Conservation (phyloP, 192 early-diverging fungal genomes). For the Podila verticillata region DNA sequence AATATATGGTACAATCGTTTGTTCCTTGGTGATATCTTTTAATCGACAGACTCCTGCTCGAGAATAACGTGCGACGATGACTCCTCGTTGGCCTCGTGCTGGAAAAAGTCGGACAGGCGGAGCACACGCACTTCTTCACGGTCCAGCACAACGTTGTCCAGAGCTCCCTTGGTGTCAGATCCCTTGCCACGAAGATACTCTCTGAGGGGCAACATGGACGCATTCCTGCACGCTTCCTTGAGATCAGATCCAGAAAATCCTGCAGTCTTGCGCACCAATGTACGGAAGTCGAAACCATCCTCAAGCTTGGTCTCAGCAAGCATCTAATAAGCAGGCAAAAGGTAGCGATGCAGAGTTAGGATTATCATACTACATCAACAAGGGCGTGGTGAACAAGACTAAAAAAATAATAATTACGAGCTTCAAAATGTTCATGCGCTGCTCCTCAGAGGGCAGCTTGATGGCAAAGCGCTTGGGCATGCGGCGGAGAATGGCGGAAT, state of each 20-base stretch:
- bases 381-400: background rate
- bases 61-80: slow-evolving; percentile 50
- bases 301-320: slow-evolving; percentile 77
- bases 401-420: slow-evolving; percentile 56
- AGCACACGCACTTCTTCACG: slow-evolving; percentile 37
- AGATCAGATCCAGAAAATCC: slow-evolving; percentile 94
- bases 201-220: slow-evolving; percentile 94
- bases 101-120: slow-evolving; percentile 45
- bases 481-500: slow-evolving; percentile 93
- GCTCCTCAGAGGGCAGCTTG: slow-evolving; percentile 81
- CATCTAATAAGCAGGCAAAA: slow-evolving; percentile 63
- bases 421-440: slow-evolving; percentile 85
- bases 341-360: background rate
- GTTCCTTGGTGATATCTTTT: background rate
- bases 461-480: slow-evolving; percentile 98
- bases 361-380: background rate
- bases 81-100: slow-evolving; percentile 47
- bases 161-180: slow-evolving; percentile 34
- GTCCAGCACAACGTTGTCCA: slow-evolving; percentile 31
- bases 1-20: background rate
- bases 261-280: slow-evolving; percentile 76
- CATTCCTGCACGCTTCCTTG: slow-evolving; percentile 97
- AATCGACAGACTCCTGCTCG: slow-evolving; percentile 44
- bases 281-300: slow-evolving; percentile 69
- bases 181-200: slow-evolving; percentile 75